Percentiles rank a stretch among this genome's conserved stretches.
phyloP scores from a whole-genome alignment of 2,329 filamentous ascomycete genomes.

The Simplicillium sp. region DNA sequence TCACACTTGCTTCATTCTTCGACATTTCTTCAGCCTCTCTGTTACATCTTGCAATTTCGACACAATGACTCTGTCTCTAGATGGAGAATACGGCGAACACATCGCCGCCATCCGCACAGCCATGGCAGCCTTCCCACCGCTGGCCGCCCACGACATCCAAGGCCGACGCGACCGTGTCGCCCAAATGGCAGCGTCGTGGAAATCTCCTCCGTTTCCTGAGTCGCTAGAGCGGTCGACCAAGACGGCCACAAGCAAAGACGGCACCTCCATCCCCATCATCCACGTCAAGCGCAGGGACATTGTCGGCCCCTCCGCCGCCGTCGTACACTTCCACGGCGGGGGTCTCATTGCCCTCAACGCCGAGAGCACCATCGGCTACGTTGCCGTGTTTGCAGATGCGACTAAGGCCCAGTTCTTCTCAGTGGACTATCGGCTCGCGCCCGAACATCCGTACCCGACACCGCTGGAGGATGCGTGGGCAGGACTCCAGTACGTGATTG shows the following conservation, averaged over 20 bases:
- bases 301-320: neutral
- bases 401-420: neutral
- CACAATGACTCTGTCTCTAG: no score
- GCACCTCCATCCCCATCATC: neutral
- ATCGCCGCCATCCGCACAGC: no score
- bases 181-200: no score
- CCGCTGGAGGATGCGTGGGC: slow-evolving; percentile 45
- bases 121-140: no score
- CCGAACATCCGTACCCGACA: slow-evolving; percentile 40
- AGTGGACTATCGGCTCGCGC: slow-evolving; percentile 24
- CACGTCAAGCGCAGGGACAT: neutral
- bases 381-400: neutral
- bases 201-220: no score
- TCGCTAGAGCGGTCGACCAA: no score
- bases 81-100: no score
- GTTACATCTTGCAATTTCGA: no score
- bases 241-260: neutral
- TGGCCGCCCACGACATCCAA: no score
- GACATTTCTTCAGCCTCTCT: no score
- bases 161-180: no score
- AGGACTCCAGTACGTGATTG: slow-evolving; percentile 32
- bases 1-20: no score
- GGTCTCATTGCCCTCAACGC: neutral
- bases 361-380: neutral
- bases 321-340: neutral